These are phyloP conservation scores for Xylaria sp. DNA, from an alignment of 2,329 filamentous ascomycete species.

Conservation along the genomic window DNA sequence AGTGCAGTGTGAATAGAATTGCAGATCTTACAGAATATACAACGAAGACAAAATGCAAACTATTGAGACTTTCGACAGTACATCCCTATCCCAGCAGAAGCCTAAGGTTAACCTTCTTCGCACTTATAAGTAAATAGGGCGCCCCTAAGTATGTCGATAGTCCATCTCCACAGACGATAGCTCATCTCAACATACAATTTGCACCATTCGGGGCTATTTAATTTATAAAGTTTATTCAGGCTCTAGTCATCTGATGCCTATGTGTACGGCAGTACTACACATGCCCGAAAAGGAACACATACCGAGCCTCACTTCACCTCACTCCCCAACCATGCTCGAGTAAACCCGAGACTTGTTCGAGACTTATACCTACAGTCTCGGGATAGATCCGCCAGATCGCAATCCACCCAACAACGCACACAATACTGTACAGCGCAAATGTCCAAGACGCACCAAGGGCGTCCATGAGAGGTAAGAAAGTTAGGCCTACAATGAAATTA, in stretches of 20 bases:
- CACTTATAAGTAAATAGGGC: no score
- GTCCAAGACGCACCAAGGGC: conserved; percentile 74
- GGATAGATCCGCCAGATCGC: conserved; percentile 79
- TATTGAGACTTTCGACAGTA: no score
- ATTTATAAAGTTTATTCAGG: not conserved
- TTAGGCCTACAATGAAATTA: conserved; percentile 85
- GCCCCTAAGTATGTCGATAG: no score
- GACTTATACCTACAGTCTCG: conserved; percentile 79
- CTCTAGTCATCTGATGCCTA: not conserved
- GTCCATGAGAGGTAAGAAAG: conserved; percentile 76
- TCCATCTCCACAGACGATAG: not conserved
- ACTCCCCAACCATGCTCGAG: conserved; percentile 78
- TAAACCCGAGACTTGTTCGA: conserved; percentile 79
- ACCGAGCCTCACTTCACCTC: conserved; percentile 43
- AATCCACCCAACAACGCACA: conserved; percentile 73
- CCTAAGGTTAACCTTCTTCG: no score
- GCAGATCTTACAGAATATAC: no score
- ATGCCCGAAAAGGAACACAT: no score
- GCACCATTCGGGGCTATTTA: not conserved
- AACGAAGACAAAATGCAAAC: no score
- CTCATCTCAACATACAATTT: not conserved
- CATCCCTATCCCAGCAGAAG: no score
- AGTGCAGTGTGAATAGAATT: no score
- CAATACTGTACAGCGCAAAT: conserved; percentile 76
- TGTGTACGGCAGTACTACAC: no score